Conservation (phyloP, 2,329 filamentous ascomycete species). For the Septoria petroselini region DNA sequence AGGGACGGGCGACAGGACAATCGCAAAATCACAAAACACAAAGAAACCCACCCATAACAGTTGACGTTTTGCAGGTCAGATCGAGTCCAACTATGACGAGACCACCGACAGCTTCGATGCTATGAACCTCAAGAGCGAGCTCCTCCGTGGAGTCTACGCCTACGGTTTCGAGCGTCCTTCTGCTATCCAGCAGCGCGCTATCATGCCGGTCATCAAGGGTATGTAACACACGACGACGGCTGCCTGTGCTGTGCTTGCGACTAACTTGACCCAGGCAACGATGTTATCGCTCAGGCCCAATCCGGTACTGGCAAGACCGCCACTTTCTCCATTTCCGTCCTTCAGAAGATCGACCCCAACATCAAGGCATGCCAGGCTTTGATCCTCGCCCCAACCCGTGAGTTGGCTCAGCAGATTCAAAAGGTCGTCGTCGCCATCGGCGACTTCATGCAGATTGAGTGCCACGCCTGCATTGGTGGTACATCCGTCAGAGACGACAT, state of each 20-base stretch:
- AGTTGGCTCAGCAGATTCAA: constrained; percentile 98
- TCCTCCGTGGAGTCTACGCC: constrained; percentile 97
- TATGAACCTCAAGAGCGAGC: constrained; percentile 95
- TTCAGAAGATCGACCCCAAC: constrained; percentile 96
- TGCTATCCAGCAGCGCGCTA: constrained; percentile 99
- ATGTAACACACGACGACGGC: constrained; percentile 41
- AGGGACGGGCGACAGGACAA: constrained; percentile 8
- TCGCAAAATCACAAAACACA: constrained; percentile 6
- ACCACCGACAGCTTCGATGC: constrained; percentile 98
- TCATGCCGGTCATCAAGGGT: constrained; percentile 99
- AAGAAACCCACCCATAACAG: constrained; percentile 12
- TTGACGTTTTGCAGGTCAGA: constrained; percentile 68
- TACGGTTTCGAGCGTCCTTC: constrained; percentile 99
- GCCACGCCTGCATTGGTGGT: constrained; percentile 98
- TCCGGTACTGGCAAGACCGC: constrained; percentile 99
- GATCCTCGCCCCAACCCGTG: constrained; percentile 95
- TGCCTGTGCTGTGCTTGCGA: not conserved
- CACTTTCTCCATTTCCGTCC: constrained; percentile 97
- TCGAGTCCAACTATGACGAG: constrained; percentile 99
- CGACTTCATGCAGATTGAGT: constrained; percentile 99
- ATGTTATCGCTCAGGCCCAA: constrained; percentile 99
- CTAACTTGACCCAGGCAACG: constrained; percentile 63
- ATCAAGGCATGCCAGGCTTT: constrained; percentile 97
- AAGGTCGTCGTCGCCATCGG: constrained; percentile 98
- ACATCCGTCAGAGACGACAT: constrained; percentile 98